Evolutionary conservation across 2,329 filamentous ascomycete genomes (phyloP), one percentile per base, ranked within the genome.

Genomic region (Colletotrichum sp.): DNA sequence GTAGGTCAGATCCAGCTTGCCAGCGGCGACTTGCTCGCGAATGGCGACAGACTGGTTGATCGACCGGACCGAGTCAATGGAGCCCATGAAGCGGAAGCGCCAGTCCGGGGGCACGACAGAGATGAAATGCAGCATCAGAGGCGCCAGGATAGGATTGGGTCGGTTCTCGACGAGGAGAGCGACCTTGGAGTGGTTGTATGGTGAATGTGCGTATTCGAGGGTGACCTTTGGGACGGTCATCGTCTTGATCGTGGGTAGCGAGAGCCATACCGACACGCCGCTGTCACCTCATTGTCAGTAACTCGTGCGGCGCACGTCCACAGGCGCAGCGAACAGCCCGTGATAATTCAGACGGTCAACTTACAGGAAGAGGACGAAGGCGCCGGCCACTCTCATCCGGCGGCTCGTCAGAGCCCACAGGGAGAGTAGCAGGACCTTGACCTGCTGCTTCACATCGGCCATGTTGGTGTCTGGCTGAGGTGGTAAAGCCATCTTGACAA

Each of bases 81-180:
- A 89, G 70, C 90, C 89, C 86, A 91, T 89, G 84, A 91, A 91
- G 77, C 89, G 80, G 80, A 90, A 90, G 60, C 86, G 87, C 89
- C 89, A 91, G 79, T 91, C 89, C 8, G 88, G 86, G 3, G 89
- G 89, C 2, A 90, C 87, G 24, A 91, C 88, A 6, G 87, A 84
- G 78, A 90, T 90, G 83, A 91, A 90, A 80, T 91, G 90, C 28
- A 91, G 84, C 81, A 91, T 83, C 52, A 90, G 83, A 2, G 90
- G 89, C 5, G 89, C 89, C 57, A 92, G 86, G 77, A 88, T 83
- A 5, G 89, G 85, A 44, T 86, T 84, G 3, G 87, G 80, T 1
- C 90, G 87, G 81, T 88, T 88, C 80, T 91, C 90, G 76, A 92
- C 87, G 24, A 92, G 85, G 13, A 92, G 86, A 36, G 89, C 90